Percentiles rank a stretch among this genome's conserved stretches.
These are phyloP conservation scores for Mycena leptocephala DNA, from an alignment of 768 basidiomycete genomes.

Conservation along the genomic window DNA sequence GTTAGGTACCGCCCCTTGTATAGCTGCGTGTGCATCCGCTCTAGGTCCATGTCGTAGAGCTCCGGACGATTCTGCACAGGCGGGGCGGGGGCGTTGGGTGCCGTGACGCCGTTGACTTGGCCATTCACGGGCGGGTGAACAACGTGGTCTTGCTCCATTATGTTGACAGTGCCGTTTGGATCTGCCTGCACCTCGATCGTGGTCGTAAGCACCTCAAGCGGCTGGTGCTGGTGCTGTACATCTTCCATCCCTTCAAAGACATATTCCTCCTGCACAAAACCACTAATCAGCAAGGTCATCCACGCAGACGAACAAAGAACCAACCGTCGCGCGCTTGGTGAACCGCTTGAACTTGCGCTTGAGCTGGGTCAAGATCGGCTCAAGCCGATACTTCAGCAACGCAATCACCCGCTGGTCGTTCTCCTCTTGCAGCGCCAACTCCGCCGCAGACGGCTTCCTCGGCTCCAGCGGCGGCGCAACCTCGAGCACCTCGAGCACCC, in stretches of 20 bases:
- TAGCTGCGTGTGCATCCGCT: conserved; percentile 89
- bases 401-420: conserved; percentile 86
- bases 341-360: conserved; percentile 95
- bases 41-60: conserved; percentile 92
- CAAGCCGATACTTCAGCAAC: conserved; percentile 91
- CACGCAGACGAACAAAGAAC: conserved; percentile 43
- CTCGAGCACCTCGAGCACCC: conserved; percentile 89
- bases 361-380: conserved; percentile 89
- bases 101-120: conserved; percentile 57
- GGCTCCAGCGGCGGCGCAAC: conserved; percentile 94
- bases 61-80: conserved; percentile 59
- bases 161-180: conserved; percentile 62
- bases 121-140: conserved; percentile 53
- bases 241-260: conserved; percentile 61
- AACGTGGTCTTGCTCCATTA: conserved; percentile 56
- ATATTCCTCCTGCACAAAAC: conserved; percentile 78
- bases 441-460: conserved; percentile 83
- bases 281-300: conserved; percentile 26
- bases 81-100: conserved; percentile 53
- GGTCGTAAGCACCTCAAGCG: conserved; percentile 55
- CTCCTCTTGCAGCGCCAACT: conserved; percentile 87
- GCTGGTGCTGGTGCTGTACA: conserved; percentile 43
- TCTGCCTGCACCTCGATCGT: conserved; percentile 54
- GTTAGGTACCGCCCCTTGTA: conserved; percentile 91
- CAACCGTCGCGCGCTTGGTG: conserved; percentile 83